Percentiles rank a stretch among this genome's conserved stretches.
These are phyloP conservation scores for Aspergillus niger DNA, from an alignment of 2,329 filamentous ascomycete genomes.

Conservation along the genomic window DNA sequence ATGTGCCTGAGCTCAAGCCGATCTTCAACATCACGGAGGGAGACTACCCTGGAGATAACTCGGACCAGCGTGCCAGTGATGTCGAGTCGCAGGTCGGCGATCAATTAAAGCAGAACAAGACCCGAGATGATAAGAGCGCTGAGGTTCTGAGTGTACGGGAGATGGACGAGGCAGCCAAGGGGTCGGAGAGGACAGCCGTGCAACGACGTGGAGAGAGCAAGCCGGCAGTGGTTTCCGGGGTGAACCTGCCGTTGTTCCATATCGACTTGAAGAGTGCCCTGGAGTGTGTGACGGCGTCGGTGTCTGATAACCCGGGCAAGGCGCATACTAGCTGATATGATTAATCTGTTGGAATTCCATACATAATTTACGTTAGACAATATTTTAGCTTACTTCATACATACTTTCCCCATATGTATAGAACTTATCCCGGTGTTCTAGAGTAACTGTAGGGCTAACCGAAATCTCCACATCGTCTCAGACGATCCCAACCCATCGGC, in stretches of 20 bases:
- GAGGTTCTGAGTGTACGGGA: neutral
- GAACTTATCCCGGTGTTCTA: no score
- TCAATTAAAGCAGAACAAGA: neutral
- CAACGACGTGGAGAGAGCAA: neutral
- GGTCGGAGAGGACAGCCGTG: neutral
- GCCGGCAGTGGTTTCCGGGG: conserved; percentile 71
- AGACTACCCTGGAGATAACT: no score
- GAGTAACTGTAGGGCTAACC: no score
- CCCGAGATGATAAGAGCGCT: neutral
- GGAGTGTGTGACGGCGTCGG: conserved; percentile 71
- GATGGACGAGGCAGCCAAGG: neutral
- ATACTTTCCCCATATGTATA: no score
- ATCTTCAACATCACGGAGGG: neutral
- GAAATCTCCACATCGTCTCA: neutral
- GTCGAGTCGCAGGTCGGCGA: neutral
- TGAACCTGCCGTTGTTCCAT: conserved; percentile 89
- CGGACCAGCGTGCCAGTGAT: neutral
- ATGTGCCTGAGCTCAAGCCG: neutral
- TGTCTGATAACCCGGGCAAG: neutral
- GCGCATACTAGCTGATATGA: neutral
- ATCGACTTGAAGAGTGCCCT: conserved; percentile 85
- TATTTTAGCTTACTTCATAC: no score
- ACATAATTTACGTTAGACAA: neutral
- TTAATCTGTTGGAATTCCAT: neutral
- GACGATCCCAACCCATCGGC: neutral